Evolutionary conservation across 768 basidiomycete genomes (phyloP).

Genomic region (Tulasnella sp.): DNA sequence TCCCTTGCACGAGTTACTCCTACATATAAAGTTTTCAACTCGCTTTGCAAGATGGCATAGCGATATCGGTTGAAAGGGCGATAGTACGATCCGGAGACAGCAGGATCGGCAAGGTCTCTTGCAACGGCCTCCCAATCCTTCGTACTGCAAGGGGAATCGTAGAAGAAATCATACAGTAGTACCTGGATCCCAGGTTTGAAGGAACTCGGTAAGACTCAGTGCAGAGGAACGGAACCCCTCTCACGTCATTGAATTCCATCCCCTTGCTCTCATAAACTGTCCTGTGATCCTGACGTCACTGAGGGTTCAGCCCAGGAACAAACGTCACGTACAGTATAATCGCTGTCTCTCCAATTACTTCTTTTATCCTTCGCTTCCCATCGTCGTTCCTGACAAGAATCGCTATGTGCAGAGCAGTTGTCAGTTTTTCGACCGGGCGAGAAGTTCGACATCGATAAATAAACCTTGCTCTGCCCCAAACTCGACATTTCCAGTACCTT

Average conservation of each 20-base stretch:
- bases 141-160: conserved; percentile 40
- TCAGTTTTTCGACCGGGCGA: conserved; percentile 28
- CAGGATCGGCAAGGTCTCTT: too few species aligned
- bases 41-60: conserved; percentile 8
- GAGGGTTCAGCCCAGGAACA: neutral
- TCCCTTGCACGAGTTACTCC: conserved; percentile 16
- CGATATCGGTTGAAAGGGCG: neutral
- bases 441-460: neutral
- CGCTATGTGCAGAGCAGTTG: conserved; percentile 57
- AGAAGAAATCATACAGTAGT: conserved; percentile 61
- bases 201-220: neutral
- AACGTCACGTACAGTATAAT: conserved; percentile 24
- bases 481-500: neutral
- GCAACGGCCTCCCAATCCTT: conserved; percentile 52
- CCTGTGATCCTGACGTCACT: neutral
- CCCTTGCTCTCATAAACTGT: conserved; percentile 56
- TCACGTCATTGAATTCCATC: conserved; percentile 51
- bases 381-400: conserved; percentile 54
- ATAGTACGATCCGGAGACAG: neutral
- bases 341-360: conserved; percentile 39
- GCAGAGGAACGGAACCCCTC: conserved; percentile 9
- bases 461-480: conserved; percentile 36
- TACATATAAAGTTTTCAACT: conserved; percentile 16
- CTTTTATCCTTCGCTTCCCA: conserved; percentile 40
- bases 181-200: conserved; percentile 33